Base-by-base conservation (phyloP, 192 early-diverging fungal species). In the Paraglomus brasilianum region DNA sequence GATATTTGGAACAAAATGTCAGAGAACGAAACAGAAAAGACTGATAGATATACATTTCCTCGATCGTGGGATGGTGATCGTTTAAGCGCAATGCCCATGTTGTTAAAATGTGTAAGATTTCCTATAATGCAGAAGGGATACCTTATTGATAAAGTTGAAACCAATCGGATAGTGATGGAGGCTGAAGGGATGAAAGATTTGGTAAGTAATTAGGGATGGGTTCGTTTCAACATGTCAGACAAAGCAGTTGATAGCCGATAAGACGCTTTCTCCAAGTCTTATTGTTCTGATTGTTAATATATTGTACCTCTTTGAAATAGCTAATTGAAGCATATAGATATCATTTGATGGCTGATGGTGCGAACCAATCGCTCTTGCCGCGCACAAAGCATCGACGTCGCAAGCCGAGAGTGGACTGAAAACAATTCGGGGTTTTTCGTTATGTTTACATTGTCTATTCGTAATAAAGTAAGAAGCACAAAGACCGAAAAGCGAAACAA, bases 81-180 rank as follows among this genome's bases (percentile, higher is more conserved):
- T 51, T 30, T 64, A 13, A 45, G 61, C 1, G 51, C 64, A n/a
- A 15, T 76, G 30, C 70, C 75, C 8, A 51, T 57, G 10, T 62
- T 79, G 51, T 48, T 79, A 10, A 67, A 76, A 39, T 74, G 73
- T n/a, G 66, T 79, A 40, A 22, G 72, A 39, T 79, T 79, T 40
- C 78, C 78, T 4, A 17, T 74, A 8, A 79, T 79, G 59, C 17
- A 48, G 22, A 64, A 64, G 17, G 41, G 62, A n/a, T 76, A 65
- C 62, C 59, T 79, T 51, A 24, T 62, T 13, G 70, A 71, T 38
- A 58, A 58, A 15, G 70, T 79, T 41, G 72, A 70, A 40, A 62
- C 11, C 21, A 47, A 77, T 67, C 41, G 40, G 1, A 47, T 62
- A 22, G 63, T 77, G 0, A 77, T 77, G 76, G 47, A 40, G 4